A percentile compares a stretch with the other conserved stretches of the same genome.
These are phyloP conservation scores for Penicillium coprophilum DNA, from an alignment of 495 filamentous ascomycete genomes.

Conservation along the genomic window DNA sequence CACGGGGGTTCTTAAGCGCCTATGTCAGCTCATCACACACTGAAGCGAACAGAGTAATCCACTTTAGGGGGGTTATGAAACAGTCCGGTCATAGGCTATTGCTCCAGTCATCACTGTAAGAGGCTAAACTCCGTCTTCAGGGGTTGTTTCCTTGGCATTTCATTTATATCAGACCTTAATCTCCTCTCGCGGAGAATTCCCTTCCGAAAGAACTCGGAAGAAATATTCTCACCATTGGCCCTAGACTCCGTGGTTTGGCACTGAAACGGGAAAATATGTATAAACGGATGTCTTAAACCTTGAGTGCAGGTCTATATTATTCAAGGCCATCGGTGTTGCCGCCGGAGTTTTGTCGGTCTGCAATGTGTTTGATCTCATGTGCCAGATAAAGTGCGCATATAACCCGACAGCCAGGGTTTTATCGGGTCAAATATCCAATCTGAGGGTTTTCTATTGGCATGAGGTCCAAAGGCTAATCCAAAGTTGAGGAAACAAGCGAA, in stretches of 20 bases:
- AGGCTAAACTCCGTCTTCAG: neutral
- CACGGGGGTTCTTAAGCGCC: slow-evolving; percentile 8
- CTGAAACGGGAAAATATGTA: neutral
- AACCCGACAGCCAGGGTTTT: neutral
- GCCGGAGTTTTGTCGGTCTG: neutral
- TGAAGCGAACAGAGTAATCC: neutral
- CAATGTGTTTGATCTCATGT: slow-evolving; percentile 2
- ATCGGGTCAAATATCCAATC: neutral
- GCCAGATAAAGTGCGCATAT: slow-evolving; percentile 2
- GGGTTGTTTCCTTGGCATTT: slow-evolving; percentile 15
- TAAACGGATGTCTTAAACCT: neutral
- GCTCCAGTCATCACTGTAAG: slow-evolving; percentile 2
- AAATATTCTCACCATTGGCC: neutral
- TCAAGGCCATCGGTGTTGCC: neutral
- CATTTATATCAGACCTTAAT: slow-evolving; percentile 25
- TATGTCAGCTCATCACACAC: neutral
- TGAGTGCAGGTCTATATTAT: neutral
- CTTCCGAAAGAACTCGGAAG: neutral
- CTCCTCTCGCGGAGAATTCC: slow-evolving; percentile 11
- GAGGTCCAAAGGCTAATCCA: slow-evolving; percentile 3
- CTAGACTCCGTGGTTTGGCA: neutral
- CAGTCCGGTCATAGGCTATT: slow-evolving; percentile 4
- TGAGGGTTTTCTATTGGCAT: neutral
- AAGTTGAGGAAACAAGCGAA: neutral
- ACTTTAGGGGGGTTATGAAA: neutral